Evolutionary conservation across 805 yeast genomes (phyloP).

Genomic region (Candida hungchunana): DNA sequence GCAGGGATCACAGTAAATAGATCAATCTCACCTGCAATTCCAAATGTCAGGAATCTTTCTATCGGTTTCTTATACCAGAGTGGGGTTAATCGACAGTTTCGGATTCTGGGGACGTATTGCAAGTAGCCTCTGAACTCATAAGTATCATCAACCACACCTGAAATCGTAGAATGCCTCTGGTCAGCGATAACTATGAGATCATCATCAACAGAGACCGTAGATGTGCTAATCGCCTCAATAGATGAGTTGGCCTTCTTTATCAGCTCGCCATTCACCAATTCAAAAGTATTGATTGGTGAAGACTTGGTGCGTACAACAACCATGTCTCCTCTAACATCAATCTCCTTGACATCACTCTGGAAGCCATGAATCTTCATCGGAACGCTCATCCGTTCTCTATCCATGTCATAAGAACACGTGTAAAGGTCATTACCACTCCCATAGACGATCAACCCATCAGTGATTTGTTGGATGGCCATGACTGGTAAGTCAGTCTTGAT

Average conservation of each 20-base stretch:
- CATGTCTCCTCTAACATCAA: constrained; percentile 20
- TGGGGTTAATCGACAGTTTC: constrained; percentile 27
- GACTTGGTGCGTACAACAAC: constrained; percentile 28
- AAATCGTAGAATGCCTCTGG: constrained; percentile 19
- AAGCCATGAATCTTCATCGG: constrained; percentile 10
- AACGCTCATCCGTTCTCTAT: constrained; percentile 14
- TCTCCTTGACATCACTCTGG: constrained; percentile 16
- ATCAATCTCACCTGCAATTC: constrained; percentile 36
- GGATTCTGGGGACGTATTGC: constrained; percentile 32
- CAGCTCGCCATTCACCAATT: neutral
- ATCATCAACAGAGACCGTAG: too few species aligned
- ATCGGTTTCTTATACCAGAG: constrained; percentile 26
- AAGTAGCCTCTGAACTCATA: constrained; percentile 17
- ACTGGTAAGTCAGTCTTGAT: constrained; percentile 24
- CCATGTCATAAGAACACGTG: constrained; percentile 14
- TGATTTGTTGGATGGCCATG: constrained; percentile 17
- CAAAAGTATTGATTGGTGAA: constrained; percentile 25
- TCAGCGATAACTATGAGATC: constrained; percentile 19
- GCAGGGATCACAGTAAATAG: constrained; percentile 22
- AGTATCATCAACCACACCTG: constrained; percentile 13
- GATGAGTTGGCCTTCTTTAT: too few species aligned
- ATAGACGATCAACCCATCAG: constrained; percentile 14
- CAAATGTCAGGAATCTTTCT: constrained; percentile 27
- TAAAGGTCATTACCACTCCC: constrained; percentile 17
- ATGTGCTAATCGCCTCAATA: too few species aligned